These are phyloP conservation scores for Ophiocordyceps camponoti-floridani DNA, from an alignment of 2,329 filamentous ascomycete genomes.

Conservation along the genomic window DNA sequence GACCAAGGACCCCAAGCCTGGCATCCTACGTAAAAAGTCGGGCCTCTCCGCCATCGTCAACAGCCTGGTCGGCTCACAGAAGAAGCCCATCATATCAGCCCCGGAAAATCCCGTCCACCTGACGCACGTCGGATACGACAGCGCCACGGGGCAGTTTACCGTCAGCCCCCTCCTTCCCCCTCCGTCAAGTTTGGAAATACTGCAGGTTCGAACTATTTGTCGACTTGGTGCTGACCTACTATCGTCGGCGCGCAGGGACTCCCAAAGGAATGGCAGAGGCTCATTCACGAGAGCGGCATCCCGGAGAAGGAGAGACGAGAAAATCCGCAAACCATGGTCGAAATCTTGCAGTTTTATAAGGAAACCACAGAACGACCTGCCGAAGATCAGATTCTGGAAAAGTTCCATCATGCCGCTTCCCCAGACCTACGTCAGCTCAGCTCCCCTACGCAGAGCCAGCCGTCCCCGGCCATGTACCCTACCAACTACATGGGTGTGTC, in stretches of 20 bases:
- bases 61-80: conserved; percentile 65
- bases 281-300: conserved; percentile 90
- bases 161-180: conserved; percentile 31
- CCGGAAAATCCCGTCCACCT: conserved; percentile 96
- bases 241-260: conserved; percentile 47
- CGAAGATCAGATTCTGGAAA: conserved; percentile 85
- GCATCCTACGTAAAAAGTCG: conserved; percentile 62
- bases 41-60: conserved; percentile 80
- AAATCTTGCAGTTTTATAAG: conserved; percentile 94
- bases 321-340: conserved; percentile 86
- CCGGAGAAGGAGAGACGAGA: conserved; percentile 90
- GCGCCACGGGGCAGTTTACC: conserved; percentile 88
- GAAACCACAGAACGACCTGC: conserved; percentile 67
- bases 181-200: too few relatives aligned
- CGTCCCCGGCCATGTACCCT: conserved; percentile 35
- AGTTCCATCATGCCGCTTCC: conserved; percentile 75
- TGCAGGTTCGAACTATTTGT: neutral
- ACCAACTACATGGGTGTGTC: conserved; percentile 37
- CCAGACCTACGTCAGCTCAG: conserved; percentile 28
- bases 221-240: conserved; percentile 1
- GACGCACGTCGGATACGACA: conserved; percentile 95
- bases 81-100: conserved; percentile 87
- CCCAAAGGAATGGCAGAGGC: conserved; percentile 92
- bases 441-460: conserved; percentile 22
- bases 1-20: conserved; percentile 40